These are phyloP conservation scores for Trypanosoma vivax DNA, from an alignment of 208 protist genomes.

Conservation along the genomic window DNA sequence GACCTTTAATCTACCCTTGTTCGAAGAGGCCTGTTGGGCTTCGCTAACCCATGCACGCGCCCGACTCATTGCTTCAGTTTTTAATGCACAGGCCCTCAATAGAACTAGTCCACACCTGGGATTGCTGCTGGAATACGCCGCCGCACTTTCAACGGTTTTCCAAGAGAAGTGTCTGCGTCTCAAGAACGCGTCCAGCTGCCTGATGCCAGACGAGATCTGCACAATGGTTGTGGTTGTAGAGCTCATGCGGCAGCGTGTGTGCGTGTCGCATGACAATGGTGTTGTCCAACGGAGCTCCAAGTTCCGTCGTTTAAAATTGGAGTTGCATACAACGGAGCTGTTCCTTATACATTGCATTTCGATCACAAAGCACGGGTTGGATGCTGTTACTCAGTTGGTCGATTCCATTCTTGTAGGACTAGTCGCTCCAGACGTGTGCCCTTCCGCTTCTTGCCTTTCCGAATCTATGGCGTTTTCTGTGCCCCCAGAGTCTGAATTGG, in stretches of 20 bases:
- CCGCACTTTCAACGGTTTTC: conserved; percentile 22
- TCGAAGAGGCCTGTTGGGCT: conserved; percentile 17
- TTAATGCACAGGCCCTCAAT: too few species aligned
- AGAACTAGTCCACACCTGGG: conserved; percentile 11
- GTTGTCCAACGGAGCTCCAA: neutral
- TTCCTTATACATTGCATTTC: conserved; percentile 46
- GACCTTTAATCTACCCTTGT: neutral
- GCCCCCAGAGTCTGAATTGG: neutral
- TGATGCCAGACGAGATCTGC: conserved; percentile 48
- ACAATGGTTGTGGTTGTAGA: conserved; percentile 41
- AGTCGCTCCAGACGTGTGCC: neutral
- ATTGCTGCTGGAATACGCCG: conserved; percentile 22
- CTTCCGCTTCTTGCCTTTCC: neutral
- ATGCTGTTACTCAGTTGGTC: conserved; percentile 25
- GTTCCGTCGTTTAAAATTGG: conserved; percentile 6
- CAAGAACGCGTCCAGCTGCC: conserved; percentile 5
- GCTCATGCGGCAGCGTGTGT: conserved; percentile 18
- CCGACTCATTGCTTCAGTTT: conserved; percentile 22
- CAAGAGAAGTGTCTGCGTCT: conserved; percentile 31
- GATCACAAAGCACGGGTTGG: conserved; percentile 44
- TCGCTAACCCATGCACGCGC: conserved; percentile 35
- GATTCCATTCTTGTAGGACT: conserved; percentile 6
- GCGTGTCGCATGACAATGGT: neutral
- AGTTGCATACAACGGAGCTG: conserved; percentile 24
- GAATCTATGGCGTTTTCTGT: too few species aligned